Evolutionary conservation across 208 protist species (phyloP).

Genomic region (Wallacemonas sp.): DNA sequence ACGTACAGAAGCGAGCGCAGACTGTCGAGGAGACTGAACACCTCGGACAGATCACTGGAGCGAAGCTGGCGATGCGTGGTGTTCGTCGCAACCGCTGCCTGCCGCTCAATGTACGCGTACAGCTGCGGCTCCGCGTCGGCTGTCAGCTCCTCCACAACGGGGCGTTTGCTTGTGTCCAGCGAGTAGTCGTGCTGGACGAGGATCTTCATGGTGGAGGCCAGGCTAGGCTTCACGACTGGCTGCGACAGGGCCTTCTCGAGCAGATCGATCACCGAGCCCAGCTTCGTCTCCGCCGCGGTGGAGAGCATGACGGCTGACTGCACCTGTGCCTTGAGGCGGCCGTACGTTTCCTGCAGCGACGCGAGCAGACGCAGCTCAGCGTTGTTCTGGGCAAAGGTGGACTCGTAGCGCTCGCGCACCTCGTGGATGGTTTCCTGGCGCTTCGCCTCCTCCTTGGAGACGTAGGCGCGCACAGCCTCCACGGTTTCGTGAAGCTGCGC

Average conservation of each 20-base stretch:
- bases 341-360: slow-evolving; percentile 57
- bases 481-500: slow-evolving; percentile 19
- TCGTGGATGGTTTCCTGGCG: slow-evolving; percentile 27
- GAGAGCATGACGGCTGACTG: slow-evolving; percentile 59
- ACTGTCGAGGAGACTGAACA: slow-evolving; percentile 60
- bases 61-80: slow-evolving; percentile 48
- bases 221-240: slow-evolving; percentile 8
- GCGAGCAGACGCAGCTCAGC: slow-evolving; percentile 65
- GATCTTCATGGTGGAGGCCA: slow-evolving; percentile 2
- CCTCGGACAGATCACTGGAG: slow-evolving; percentile 34
- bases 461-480: slow-evolving; percentile 31
- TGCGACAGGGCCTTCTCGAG: slow-evolving; percentile 15
- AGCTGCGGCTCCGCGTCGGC: slow-evolving; percentile 26
- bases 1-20: slow-evolving; percentile 67
- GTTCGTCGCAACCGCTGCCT: slow-evolving; percentile 27
- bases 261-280: slow-evolving; percentile 23
- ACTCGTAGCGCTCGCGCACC: slow-evolving; percentile 22
- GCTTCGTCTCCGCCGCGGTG: slow-evolving; percentile 44
- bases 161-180: not conserved
- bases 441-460: slow-evolving; percentile 26
- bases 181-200: slow-evolving; percentile 17
- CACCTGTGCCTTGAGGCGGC: slow-evolving; percentile 68
- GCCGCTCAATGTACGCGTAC: slow-evolving; percentile 27
- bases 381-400: slow-evolving; percentile 45
- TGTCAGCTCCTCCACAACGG: slow-evolving; percentile 20